Evolutionary conservation across 2,329 filamentous ascomycete genomes (phyloP), one percentile per base, ranked within the genome.

Genomic region (Alternaria atra): DNA sequence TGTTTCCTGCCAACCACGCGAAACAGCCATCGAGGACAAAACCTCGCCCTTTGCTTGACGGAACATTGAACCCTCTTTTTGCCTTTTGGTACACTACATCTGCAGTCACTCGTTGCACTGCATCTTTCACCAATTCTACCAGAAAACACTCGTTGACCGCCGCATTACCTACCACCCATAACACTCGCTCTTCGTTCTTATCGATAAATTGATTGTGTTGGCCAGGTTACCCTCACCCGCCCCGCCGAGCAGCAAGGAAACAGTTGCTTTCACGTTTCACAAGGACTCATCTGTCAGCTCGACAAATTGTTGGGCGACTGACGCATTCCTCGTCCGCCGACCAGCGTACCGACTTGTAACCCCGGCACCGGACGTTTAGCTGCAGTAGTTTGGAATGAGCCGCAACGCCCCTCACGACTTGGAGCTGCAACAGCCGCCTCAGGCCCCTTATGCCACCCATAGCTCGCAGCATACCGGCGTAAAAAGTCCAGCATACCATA

Each of bases 371-470:
- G 48, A 55, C 42, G 29, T 48, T 27, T 58, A 53, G 60, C 55
- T 64, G 63, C 61, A 65, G 60, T 60, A 59, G 53, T 61, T 64
- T 65, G 62, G 51, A 47, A 70, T 72, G 72, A 72, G 66, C 60
- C 69, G 65, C 62, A 65, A 60, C 46, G 29, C 61, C 52, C 61
- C 66, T 54, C 57, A 48, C 10, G 61, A 66, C 44, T 63, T 63
- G 62, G 66, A 67, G 54, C 71, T 70, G 29, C 58, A 47, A 47
- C 58, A 51, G 52, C 53, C 58, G n/a, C 65, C 67, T 54, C 67
- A 67, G 46, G 64, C 71, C 43, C 75, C 75, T 50, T 65, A 74
- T 67, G 74, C 72, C 53, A 73, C 71, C 44, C 70, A 73, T 56
- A 66, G 67, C 58, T 73, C 75, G 44, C 65, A 72, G 58, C 71